Conservation (phyloP, 352 stramenopile genomes). For the Phytophthora sp. region DNA sequence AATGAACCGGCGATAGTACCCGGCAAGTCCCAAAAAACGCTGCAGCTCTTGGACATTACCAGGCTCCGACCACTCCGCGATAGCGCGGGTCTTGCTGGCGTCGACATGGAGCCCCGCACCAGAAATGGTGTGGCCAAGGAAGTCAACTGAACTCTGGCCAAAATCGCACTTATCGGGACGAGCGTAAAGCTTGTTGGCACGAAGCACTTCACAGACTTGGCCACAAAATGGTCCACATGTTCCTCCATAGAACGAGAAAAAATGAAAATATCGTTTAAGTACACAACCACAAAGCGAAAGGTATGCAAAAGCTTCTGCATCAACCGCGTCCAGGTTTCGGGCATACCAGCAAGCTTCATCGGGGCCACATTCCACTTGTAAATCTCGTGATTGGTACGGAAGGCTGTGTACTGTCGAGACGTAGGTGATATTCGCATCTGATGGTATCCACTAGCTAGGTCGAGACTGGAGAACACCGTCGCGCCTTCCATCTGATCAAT, state of each 20-base stretch:
- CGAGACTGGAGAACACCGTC: background rate
- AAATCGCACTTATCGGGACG: slow-evolving; percentile 34
- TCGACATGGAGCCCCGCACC: slow-evolving; percentile 25
- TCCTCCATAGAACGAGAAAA: background rate
- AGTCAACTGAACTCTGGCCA: slow-evolving; percentile 14
- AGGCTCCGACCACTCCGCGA: slow-evolving; percentile 14
- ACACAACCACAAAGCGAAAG: background rate
- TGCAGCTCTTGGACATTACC: slow-evolving; percentile 15
- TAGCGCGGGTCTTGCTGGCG: slow-evolving; percentile 24
- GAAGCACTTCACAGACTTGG: slow-evolving; percentile 27
- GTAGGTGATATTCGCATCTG: background rate
- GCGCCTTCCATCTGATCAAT: background rate
- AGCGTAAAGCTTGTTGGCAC: slow-evolving; percentile 23
- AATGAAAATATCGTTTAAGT: background rate
- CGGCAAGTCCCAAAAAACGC: slow-evolving; percentile 30
- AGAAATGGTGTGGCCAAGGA: slow-evolving; percentile 34
- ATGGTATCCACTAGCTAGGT: background rate
- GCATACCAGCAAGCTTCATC: background rate
- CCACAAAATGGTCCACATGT: background rate
- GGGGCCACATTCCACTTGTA: background rate
- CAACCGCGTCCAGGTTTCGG: background rate
- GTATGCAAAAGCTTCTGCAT: background rate
- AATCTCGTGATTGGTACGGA: background rate
- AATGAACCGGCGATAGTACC: slow-evolving; percentile 43
- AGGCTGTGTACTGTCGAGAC: background rate